These are phyloP conservation scores for Coemansia sp. DNA, from an alignment of 192 early-diverging fungal genomes.

Conservation along the genomic window DNA sequence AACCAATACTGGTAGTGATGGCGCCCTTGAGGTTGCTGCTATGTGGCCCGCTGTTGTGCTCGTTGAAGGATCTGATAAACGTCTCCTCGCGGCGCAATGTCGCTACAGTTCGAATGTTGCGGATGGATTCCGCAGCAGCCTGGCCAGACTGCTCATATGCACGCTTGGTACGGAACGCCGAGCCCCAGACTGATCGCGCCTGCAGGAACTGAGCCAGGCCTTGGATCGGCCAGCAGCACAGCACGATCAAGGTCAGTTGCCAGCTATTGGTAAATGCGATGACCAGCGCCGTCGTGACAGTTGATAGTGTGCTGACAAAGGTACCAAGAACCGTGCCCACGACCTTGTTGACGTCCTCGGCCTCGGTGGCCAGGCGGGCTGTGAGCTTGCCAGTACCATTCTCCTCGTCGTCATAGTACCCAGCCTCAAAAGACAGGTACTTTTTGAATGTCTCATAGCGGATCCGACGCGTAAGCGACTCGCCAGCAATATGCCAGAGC, in stretches of 20 bases:
- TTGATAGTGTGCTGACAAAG: constrained; percentile 25
- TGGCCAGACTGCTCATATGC: constrained; percentile 68
- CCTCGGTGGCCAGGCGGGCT: constrained; percentile 73
- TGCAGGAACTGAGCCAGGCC: constrained; percentile 63
- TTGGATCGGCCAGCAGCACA: constrained; percentile 69
- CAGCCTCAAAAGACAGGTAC: constrained; percentile 70
- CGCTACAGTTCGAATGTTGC: constrained; percentile 81
- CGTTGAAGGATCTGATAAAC: constrained; percentile 43
- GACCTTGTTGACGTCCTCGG: constrained; percentile 55
- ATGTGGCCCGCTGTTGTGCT: constrained; percentile 53
- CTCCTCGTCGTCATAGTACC: constrained; percentile 69
- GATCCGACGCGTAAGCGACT: constrained; percentile 62
- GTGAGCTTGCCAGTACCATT: constrained; percentile 72
- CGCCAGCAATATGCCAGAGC: constrained; percentile 62
- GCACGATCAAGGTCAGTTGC: constrained; percentile 63
- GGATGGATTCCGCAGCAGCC: constrained; percentile 81
- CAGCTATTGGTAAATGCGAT: constrained; percentile 61
- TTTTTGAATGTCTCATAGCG: constrained; percentile 64
- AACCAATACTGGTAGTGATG: constrained; percentile 51
- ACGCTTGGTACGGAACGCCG: constrained; percentile 55
- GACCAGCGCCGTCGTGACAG: constrained; percentile 28
- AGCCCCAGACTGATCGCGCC: constrained; percentile 54
- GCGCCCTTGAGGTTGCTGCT: constrained; percentile 39
- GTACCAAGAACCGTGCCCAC: constrained; percentile 43
- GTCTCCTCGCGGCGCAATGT: constrained; percentile 63